Conservation (phyloP, 495 filamentous ascomycete genomes). For the Sordaria brevicollis region DNA sequence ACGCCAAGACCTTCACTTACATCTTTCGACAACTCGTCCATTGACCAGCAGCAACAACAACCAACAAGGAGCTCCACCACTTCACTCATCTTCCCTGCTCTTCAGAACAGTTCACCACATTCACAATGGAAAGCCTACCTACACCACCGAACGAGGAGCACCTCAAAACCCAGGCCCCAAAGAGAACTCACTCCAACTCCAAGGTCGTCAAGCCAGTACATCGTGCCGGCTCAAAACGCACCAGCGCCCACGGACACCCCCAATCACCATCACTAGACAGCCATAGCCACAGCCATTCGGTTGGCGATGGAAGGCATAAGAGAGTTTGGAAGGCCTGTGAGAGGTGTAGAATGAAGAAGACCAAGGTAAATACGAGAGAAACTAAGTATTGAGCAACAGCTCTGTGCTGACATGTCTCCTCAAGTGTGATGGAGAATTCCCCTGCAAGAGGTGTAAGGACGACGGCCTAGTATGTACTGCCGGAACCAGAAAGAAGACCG, state of each 20-base stretch:
- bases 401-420: background rate
- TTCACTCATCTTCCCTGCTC: background rate
- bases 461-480: slow-evolving; percentile 48
- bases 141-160: slow-evolving; percentile 37
- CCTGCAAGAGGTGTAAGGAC: slow-evolving; percentile 58
- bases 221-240: slow-evolving; percentile 15
- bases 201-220: slow-evolving; percentile 23
- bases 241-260: slow-evolving; percentile 20
- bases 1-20: slow-evolving; percentile 3
- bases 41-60: background rate
- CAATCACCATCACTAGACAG: slow-evolving; percentile 17
- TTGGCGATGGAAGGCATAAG: slow-evolving; percentile 43
- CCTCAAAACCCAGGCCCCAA: slow-evolving; percentile 17
- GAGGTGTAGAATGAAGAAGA: slow-evolving; percentile 62
- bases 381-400: background rate
- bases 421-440: slow-evolving; percentile 56
- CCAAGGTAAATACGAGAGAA: slow-evolving; percentile 38
- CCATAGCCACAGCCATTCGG: slow-evolving; percentile 18
- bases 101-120: background rate
- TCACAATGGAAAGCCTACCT: slow-evolving; percentile 36
- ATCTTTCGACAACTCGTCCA: slow-evolving; percentile 1
- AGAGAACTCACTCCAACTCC: slow-evolving; percentile 12
- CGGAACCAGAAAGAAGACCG: slow-evolving; percentile 47
- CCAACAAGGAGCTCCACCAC: background rate
- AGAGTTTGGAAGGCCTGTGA: slow-evolving; percentile 64